Evolutionary conservation across 805 yeast genomes (phyloP).

Genomic region (Saturnispora kantuleensis): DNA sequence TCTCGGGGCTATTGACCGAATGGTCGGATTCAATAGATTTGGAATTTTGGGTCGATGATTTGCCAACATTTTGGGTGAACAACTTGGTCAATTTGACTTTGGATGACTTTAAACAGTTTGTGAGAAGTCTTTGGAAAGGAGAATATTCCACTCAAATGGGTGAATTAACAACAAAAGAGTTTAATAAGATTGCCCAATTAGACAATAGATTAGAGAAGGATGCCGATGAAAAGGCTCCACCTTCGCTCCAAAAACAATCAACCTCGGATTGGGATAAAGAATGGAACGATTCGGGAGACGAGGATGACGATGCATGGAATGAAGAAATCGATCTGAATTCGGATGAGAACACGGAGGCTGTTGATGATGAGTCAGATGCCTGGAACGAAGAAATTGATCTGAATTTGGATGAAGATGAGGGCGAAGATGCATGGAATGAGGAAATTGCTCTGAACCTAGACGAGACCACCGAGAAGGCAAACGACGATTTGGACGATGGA

Average conservation of each 20-base stretch:
- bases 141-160: slow-evolving; percentile 5
- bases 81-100: slow-evolving; percentile 19
- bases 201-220: too few relatives aligned
- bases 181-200: too few relatives aligned
- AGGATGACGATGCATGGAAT: background rate
- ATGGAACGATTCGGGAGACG: slow-evolving; percentile 2
- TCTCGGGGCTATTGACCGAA: slow-evolving; percentile 18
- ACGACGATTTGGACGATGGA: slow-evolving; percentile 17
- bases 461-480: slow-evolving; percentile 8
- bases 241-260: too few relatives aligned
- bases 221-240: too few relatives aligned
- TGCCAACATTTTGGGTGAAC: slow-evolving; percentile 22
- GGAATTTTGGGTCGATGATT: slow-evolving; percentile 28
- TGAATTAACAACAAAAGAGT: too few relatives aligned
- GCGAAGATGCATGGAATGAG: slow-evolving; percentile 11
- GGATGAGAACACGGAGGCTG: background rate
- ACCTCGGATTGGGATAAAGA: background rate
- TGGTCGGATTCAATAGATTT: slow-evolving; percentile 26
- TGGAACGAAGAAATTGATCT: slow-evolving; percentile 6
- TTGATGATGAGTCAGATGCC: slow-evolving; percentile 8
- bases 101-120: slow-evolving; percentile 20
- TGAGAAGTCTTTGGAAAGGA: slow-evolving; percentile 9
- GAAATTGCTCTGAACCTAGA: slow-evolving; percentile 7
- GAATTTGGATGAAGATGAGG: slow-evolving; percentile 13
- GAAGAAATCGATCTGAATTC: background rate